Evolutionary conservation across 257 asterid genomes (phyloP), one percentile per base, ranked within the genome.

Genomic region (Nicotiana tomentosiformis): DNA sequence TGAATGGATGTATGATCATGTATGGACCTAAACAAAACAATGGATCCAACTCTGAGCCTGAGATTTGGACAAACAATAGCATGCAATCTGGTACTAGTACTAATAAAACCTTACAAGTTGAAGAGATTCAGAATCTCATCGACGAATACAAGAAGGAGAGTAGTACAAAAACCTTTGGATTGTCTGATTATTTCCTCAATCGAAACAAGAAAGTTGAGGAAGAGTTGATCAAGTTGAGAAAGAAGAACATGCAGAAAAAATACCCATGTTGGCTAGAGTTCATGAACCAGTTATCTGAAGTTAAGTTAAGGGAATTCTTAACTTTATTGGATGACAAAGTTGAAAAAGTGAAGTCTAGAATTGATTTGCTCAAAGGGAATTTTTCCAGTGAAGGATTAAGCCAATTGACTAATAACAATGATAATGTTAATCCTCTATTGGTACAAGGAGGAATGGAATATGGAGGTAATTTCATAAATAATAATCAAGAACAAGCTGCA

Each of bases 1-100:
- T 94, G 5, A 77, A 68, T 9, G 93, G 95, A 0, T 93, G 96
- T 84, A 85, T 93, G 89, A 90, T 94, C 33, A 90, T 94, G 84
- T 88, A 87, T 68, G 92, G 90, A 3, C 92, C 96, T 0, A 83
- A 84, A 60, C 89, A 81, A n/a, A 82, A 12, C 9, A 83, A 86
- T 39, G 77, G 81, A 2, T 61, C 70, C 3, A 14, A 81, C 0
- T 15, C 30, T 1, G 88, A 89, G 29, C 87, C 91, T 5, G 91
- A 87, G 12, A 81, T 89, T 11, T 94, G 96, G 97, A 97, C 97
- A 17, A 82, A 84, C 15, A 70, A 86, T 66, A 32, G 67, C 29
- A 60, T 35, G 10, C 3, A 43, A 43, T 43, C 51, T 43, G 29
- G 15, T n/a, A 43, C 0, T 26, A 26, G 5, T 14, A 15, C 16